These are phyloP conservation scores for Juglanconis sp. DNA, from an alignment of 2,329 filamentous ascomycete species.

Conservation along the genomic window DNA sequence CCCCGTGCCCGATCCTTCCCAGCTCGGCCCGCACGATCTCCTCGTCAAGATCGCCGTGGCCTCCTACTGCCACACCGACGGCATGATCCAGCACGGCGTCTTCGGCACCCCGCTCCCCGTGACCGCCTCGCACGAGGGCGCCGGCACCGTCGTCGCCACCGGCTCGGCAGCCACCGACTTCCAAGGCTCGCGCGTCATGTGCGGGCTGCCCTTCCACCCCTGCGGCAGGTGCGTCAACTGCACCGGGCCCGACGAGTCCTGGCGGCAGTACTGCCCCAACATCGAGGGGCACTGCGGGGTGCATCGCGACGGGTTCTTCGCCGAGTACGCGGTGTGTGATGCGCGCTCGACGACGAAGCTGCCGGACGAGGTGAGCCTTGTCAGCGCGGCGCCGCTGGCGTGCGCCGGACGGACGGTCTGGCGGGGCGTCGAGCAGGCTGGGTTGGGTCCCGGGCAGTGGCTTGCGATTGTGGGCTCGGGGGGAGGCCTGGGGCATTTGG, in stretches of 20 bases:
- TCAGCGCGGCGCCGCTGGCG: slow-evolving; percentile 53
- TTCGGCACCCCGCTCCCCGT: slow-evolving; percentile 47
- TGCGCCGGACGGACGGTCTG: slow-evolving; percentile 53
- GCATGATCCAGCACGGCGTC: slow-evolving; percentile 49
- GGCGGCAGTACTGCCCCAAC: slow-evolving; percentile 21
- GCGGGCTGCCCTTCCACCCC: slow-evolving; percentile 48
- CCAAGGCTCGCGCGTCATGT: slow-evolving; percentile 55
- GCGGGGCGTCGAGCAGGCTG: slow-evolving; percentile 40
- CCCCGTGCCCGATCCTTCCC: slow-evolving; percentile 45
- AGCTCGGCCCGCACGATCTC: slow-evolving; percentile 50
- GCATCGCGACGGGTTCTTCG: slow-evolving; percentile 51
- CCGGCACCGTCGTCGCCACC: slow-evolving; percentile 49
- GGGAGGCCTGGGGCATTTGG: slow-evolving; percentile 53
- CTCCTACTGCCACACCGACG: slow-evolving; percentile 61
- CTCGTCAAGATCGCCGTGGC: slow-evolving; percentile 58
- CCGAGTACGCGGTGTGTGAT: slow-evolving; percentile 54
- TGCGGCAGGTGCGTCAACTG: slow-evolving; percentile 55
- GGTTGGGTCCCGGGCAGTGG: slow-evolving; percentile 31
- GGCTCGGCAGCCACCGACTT: slow-evolving; percentile 42
- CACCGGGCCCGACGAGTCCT: slow-evolving; percentile 11
- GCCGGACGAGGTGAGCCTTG: slow-evolving; percentile 46
- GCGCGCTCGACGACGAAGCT: slow-evolving; percentile 41
- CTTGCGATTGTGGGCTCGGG: slow-evolving; percentile 46
- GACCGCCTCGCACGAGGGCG: slow-evolving; percentile 55
- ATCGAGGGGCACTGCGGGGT: slow-evolving; percentile 45